Base-by-base conservation (phyloP, 2,329 filamentous ascomycete genomes). In the Colletotrichum sp. region DNA sequence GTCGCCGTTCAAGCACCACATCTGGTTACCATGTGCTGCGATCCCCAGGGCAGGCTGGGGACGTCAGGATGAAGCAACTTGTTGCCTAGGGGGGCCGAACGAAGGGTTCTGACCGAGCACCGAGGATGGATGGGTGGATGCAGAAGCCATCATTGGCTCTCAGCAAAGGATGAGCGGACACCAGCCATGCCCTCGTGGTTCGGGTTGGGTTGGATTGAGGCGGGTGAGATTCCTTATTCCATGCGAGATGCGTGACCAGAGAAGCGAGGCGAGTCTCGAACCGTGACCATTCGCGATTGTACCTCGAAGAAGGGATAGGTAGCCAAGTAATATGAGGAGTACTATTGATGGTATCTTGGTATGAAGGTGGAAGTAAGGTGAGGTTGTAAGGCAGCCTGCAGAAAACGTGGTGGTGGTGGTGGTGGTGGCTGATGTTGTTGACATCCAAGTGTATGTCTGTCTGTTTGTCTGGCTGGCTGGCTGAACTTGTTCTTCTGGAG, bases 191-290 rank as follows among this genome's bases (percentile, higher is more conserved):
- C 28, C 32, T 66, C 32, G 55, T 72, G 73, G 57, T 61, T 63
- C 57, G n/a, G 32, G 32, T 65, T 72, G 39, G 55, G 61, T 67
- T 63, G 64, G 69, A 65, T 64, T 67, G 63, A 60, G 63, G 63
- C 73, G 73, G 73, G 69, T 68, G 57, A 68, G 63, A 59, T 75
- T 72, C 69, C 72, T 59, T 27, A 28, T 68, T 72, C 44, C 70
- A 72, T 63, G 63, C 69, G 44, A 60, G 44, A 63, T 63, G 55
- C 28, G 39, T 36, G 22, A 57, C 69, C 27, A 22, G 39, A 63
- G 34, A 60, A 28, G 60, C 61, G 30, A 36, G 48, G 19, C 68
- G 36, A 27, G 44, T 55, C 61, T 32, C 36, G 36, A 71, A 13
- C 9, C 28, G 32, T 28, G 66, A 34, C 52, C 32, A 55, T 60